Percentiles rank a stretch among this genome's conserved stretches.
Evolutionary conservation across 2,329 filamentous ascomycete genomes (phyloP).

Genomic region (Chalaropsis ovoidea): DNA sequence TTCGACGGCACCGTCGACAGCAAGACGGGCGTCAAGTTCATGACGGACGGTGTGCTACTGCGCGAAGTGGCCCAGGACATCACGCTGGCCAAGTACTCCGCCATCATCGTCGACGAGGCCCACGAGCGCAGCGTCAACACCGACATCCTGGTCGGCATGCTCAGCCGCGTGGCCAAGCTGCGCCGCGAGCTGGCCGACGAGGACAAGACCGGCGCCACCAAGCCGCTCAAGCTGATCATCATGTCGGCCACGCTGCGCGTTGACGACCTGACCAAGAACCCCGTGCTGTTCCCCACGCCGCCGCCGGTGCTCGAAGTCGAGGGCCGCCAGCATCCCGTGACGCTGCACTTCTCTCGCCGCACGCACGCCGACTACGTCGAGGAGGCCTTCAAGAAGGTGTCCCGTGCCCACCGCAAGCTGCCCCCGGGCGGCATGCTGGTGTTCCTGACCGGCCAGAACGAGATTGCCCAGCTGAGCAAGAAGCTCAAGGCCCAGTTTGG

Average conservation of each 20-base stretch:
- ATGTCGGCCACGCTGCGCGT: conserved; percentile 95
- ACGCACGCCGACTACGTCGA: conserved; percentile 84
- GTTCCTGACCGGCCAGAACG: conserved; percentile 87
- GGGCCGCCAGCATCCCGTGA: conserved; percentile 84
- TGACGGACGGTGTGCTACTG: conserved; percentile 94
- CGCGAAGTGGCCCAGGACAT: conserved; percentile 88
- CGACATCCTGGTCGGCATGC: conserved; percentile 94
- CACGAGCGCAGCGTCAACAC: conserved; percentile 97
- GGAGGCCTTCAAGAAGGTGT: conserved; percentile 79
- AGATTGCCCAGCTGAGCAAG: conserved; percentile 77
- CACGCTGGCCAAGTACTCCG: conserved; percentile 77
- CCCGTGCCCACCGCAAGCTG: conserved; percentile 76
- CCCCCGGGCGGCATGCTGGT: conserved; percentile 86
- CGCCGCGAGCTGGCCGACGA: conserved; percentile 64
- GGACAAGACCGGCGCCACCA: conserved; percentile 48
- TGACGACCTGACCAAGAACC: conserved; percentile 79
- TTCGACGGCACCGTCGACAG: conserved; percentile 76
- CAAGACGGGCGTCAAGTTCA: conserved; percentile 90
- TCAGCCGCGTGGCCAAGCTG: conserved; percentile 82
- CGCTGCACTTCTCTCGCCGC: conserved; percentile 72
- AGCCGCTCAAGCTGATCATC: conserved; percentile 84
- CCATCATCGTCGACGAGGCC: conserved; percentile 89
- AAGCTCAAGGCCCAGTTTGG: conserved; percentile 59
- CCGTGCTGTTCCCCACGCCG: conserved; percentile 61
- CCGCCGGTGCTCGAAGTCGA: conserved; percentile 84